A percentile compares a stretch with the other conserved stretches of the same genome.
phyloP scores from a whole-genome alignment of 805 yeast genomes.

The Cyberlindnera sargentensis region DNA sequence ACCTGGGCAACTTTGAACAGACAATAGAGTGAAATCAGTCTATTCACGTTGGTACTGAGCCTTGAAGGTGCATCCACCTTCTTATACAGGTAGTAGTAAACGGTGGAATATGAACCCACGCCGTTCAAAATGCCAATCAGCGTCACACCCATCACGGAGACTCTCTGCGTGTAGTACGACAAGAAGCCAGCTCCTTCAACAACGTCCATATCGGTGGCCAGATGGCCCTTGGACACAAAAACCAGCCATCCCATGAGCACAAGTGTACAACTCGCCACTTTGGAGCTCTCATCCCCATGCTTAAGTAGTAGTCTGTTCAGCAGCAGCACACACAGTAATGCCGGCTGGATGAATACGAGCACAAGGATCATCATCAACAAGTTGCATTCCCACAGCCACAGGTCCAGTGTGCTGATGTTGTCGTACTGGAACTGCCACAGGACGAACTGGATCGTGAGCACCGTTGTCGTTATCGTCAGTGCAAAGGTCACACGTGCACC shows the following conservation, averaged over 20 bases:
- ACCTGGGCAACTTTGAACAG: slow-evolving; percentile 29
- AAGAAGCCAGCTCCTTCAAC: slow-evolving; percentile 6
- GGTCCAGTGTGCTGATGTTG: slow-evolving; percentile 1
- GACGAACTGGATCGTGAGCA: slow-evolving; percentile 19
- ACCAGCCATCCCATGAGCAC: slow-evolving; percentile 12
- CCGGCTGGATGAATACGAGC: slow-evolving; percentile 18
- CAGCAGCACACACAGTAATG: slow-evolving; percentile 8
- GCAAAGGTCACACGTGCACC: slow-evolving; percentile 16
- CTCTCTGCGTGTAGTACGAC: slow-evolving; percentile 13
- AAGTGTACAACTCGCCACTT: not conserved
- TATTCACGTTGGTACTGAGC: not conserved
- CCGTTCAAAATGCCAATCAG: slow-evolving; percentile 22
- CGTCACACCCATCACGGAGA: slow-evolving; percentile 22
- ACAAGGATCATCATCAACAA: slow-evolving; percentile 3
- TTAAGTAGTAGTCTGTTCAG: slow-evolving; percentile 14
- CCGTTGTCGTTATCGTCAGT: slow-evolving; percentile 12
- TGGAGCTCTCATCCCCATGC: not conserved
- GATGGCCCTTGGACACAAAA: slow-evolving; percentile 15
- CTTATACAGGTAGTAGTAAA: slow-evolving; percentile 19
- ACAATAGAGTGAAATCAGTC: slow-evolving; percentile 28
- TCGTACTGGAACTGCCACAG: slow-evolving; percentile 14
- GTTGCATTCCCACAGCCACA: slow-evolving; percentile 11
- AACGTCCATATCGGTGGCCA: slow-evolving; percentile 15
- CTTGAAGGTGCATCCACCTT: not conserved
- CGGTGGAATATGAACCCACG: slow-evolving; percentile 23